Evolutionary conservation across 116 monocot genomes (phyloP).

Genomic region (Dioscorea cayenensis): DNA sequence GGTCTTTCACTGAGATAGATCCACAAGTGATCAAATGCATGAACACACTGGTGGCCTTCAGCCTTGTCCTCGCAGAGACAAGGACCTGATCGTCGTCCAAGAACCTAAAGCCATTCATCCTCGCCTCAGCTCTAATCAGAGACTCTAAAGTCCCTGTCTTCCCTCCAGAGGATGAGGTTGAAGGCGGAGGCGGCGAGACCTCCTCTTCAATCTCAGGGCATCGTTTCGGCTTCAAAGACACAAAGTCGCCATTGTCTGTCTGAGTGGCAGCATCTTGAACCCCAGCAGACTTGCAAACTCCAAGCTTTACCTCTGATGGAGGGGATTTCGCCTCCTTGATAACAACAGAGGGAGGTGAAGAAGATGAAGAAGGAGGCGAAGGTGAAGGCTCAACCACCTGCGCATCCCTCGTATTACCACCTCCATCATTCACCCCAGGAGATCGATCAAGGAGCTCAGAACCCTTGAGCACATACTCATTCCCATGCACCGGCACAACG

Average conservation of each 20-base stretch:
- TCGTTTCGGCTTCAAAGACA: conserved; percentile 10
- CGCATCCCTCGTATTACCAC: too few relatives aligned
- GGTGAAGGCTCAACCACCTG: conserved; percentile 17
- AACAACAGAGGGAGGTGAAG: conserved; percentile 36
- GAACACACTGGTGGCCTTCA: conserved; percentile 28
- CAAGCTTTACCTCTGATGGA: conserved; percentile 19
- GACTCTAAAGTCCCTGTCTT: conserved; percentile 45
- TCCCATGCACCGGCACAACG: conserved; percentile 40
- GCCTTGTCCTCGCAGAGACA: conserved; percentile 19
- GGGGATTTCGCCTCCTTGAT: conserved; percentile 33
- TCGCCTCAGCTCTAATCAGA: conserved; percentile 39
- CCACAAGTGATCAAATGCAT: conserved; percentile 55
- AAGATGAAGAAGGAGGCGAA: conserved; percentile 33
- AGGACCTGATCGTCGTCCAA: conserved; percentile 27
- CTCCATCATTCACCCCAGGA: conserved; percentile 21
- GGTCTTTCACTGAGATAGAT: conserved; percentile 73
- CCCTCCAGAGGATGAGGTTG: conserved; percentile 37
- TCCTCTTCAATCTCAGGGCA: conserved; percentile 20
- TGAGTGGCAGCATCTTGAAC: conserved; percentile 75
- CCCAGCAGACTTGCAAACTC: conserved; percentile 25
- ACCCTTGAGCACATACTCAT: conserved; percentile 71
- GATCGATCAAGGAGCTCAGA: conserved; percentile 46
- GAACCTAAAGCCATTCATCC: conserved; percentile 19
- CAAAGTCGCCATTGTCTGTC: conserved; percentile 44
- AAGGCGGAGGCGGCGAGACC: conserved; percentile 35